Conservation (phyloP, 2,329 filamentous ascomycete species). For the Tolypocladium sp. region DNA sequence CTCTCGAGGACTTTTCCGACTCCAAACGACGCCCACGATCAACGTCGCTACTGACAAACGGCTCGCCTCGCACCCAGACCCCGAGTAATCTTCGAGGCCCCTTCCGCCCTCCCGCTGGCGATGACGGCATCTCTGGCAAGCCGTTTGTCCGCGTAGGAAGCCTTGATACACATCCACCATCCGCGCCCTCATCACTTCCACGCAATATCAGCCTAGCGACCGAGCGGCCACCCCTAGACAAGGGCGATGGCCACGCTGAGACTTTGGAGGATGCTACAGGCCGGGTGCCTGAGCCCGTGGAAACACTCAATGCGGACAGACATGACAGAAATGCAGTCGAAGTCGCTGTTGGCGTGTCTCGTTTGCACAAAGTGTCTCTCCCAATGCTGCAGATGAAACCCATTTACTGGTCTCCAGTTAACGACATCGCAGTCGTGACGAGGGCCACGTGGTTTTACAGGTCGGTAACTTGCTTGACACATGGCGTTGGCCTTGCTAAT, state of each 20-base stretch:
- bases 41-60: slow-evolving; percentile 9
- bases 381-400: slow-evolving; percentile 84
- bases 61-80: slow-evolving; percentile 11
- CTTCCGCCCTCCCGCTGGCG: slow-evolving; percentile 15
- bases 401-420: slow-evolving; percentile 94
- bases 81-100: slow-evolving; percentile 11
- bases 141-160: slow-evolving; percentile 41
- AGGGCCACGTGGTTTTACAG: slow-evolving; percentile 96
- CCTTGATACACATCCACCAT: slow-evolving; percentile 14
- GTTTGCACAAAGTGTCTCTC: slow-evolving; percentile 79
- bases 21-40: slow-evolving; percentile 9
- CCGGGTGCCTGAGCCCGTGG: background rate
- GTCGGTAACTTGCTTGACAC: slow-evolving; percentile 17
- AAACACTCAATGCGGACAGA: background rate
- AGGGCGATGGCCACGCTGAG: background rate
- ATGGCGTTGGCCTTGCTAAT: background rate
- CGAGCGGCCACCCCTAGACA: background rate
- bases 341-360: slow-evolving; percentile 81
- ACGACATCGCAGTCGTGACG: slow-evolving; percentile 74
- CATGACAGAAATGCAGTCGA: slow-evolving; percentile 30
- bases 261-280: background rate
- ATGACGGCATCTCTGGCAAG: slow-evolving; percentile 45
- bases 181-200: slow-evolving; percentile 1
- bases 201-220: background rate
- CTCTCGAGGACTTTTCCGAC: slow-evolving; percentile 1